Evolutionary conservation across 1,284 basidiomycete species (phyloP).

Genomic region (Phellopilus nigrolimitatus): DNA sequence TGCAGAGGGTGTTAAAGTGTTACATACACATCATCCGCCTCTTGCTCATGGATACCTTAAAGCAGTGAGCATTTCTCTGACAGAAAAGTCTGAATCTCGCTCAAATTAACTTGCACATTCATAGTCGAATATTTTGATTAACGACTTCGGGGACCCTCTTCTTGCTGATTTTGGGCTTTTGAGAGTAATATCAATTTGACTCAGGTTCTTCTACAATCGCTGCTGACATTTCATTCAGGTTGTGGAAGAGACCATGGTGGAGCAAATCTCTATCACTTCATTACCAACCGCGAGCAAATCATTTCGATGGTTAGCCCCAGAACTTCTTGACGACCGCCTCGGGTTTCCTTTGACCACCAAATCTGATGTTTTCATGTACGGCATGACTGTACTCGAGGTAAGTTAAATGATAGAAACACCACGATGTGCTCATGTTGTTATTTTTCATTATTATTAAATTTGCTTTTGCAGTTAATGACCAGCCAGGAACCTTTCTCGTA

Average conservation of each 20-base stretch:
- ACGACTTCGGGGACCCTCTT: constrained; percentile 41
- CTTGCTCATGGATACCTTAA: constrained; percentile 47
- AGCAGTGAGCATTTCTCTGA: neutral
- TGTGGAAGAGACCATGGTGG: constrained; percentile 41
- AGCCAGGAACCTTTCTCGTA: neutral
- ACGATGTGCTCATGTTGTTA: neutral
- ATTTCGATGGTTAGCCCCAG: constrained; percentile 45
- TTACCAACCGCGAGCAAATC: constrained; percentile 45
- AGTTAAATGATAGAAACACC: no score
- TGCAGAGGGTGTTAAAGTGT: neutral
- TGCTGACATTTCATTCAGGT: neutral
- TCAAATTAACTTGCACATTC: neutral
- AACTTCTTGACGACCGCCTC: constrained; percentile 37
- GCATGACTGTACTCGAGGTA: constrained; percentile 54
- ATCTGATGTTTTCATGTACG: constrained; percentile 49
- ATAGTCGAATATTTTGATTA: constrained; percentile 50
- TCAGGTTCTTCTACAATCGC: neutral
- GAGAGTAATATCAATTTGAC: neutral
- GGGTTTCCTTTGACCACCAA: constrained; percentile 38
- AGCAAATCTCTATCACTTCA: constrained; percentile 45
- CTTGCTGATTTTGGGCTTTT: constrained; percentile 54
- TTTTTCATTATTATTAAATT: neutral
- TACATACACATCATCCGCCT: constrained; percentile 34
- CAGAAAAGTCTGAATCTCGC: neutral
- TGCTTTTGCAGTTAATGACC: neutral